Conservation (phyloP, 805 yeast species). For the Schizosaccharomyces pombe region DNA sequence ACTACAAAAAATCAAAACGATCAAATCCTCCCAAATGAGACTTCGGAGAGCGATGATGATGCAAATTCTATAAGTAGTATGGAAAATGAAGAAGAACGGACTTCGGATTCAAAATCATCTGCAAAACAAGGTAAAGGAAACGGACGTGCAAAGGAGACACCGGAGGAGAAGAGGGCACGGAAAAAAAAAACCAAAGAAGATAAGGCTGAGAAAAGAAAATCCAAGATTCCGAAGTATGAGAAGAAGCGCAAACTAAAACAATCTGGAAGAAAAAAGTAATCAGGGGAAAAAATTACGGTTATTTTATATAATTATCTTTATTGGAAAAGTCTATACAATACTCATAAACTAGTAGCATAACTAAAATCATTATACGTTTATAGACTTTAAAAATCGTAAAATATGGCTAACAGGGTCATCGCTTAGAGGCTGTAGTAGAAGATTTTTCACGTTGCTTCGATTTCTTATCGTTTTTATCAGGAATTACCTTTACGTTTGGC, state of each 20-base stretch:
- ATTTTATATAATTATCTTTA: background rate
- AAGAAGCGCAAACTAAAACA: conserved; percentile 9
- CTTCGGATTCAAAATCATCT: conserved; percentile 10
- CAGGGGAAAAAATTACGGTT: background rate
- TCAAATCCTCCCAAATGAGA: conserved; percentile 12
- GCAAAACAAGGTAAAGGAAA: background rate
- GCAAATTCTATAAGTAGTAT: conserved; percentile 5
- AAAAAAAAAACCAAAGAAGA: conserved; percentile 5
- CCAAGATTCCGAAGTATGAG: conserved; percentile 9
- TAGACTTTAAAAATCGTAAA: background rate
- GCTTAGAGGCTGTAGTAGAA: background rate
- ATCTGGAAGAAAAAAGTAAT: background rate
- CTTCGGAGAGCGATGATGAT: conserved; percentile 16
- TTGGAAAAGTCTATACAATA: background rate
- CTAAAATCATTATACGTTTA: background rate
- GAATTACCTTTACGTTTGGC: background rate
- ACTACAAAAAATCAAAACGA: conserved; percentile 11
- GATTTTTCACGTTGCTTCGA: background rate
- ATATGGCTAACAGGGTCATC: background rate
- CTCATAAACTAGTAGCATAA: no score
- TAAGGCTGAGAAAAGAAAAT: conserved; percentile 5
- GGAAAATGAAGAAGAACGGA: conserved; percentile 8
- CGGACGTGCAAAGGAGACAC: conserved; percentile 3
- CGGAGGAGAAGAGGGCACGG: conserved; percentile 6
- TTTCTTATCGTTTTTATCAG: background rate